Conservation (phyloP, 1,139 yeast species). For the Yamadazyma triangularis region DNA sequence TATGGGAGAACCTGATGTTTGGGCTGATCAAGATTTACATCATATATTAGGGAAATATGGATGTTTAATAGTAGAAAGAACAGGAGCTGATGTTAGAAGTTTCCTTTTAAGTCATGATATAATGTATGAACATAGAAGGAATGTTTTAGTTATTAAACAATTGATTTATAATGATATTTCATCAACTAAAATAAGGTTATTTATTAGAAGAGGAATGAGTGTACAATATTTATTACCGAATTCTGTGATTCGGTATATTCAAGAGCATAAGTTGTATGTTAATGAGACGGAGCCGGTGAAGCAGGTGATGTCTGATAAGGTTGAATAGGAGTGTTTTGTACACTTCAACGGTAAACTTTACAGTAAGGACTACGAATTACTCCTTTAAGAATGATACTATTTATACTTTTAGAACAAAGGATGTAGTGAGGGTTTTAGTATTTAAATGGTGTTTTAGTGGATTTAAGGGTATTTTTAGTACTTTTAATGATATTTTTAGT, state of each 20-base stretch:
- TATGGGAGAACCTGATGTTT: slow-evolving; percentile 99
- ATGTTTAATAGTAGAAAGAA: slow-evolving; percentile 91
- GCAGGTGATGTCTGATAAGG: slow-evolving; percentile 67
- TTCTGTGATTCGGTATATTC: slow-evolving; percentile 89
- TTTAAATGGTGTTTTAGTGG: too few relatives aligned
- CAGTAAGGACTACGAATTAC: too few relatives aligned
- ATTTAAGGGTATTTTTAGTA: too few relatives aligned
- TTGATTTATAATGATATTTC: slow-evolving; percentile 93
- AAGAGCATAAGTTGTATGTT: slow-evolving; percentile 81
- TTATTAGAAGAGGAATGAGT: slow-evolving; percentile 91
- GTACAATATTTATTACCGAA: slow-evolving; percentile 94
- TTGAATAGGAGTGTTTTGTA: too few relatives aligned
- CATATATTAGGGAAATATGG: slow-evolving; percentile 96
- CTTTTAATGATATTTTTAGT: too few relatives aligned
- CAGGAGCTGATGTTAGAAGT: slow-evolving; percentile 93
- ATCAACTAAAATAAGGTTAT: slow-evolving; percentile 89
- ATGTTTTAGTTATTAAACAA: slow-evolving; percentile 91
- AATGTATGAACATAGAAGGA: slow-evolving; percentile 93
- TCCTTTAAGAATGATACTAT: too few relatives aligned
- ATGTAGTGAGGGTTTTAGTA: too few relatives aligned
- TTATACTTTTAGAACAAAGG: too few relatives aligned
- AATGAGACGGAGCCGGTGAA: slow-evolving; percentile 91
- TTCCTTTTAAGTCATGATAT: slow-evolving; percentile 90
- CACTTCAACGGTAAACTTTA: too few relatives aligned
- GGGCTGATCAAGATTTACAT: slow-evolving; percentile 96